Conservation (phyloP, 2,329 filamentous ascomycete species). For the Catunica adiposa region DNA sequence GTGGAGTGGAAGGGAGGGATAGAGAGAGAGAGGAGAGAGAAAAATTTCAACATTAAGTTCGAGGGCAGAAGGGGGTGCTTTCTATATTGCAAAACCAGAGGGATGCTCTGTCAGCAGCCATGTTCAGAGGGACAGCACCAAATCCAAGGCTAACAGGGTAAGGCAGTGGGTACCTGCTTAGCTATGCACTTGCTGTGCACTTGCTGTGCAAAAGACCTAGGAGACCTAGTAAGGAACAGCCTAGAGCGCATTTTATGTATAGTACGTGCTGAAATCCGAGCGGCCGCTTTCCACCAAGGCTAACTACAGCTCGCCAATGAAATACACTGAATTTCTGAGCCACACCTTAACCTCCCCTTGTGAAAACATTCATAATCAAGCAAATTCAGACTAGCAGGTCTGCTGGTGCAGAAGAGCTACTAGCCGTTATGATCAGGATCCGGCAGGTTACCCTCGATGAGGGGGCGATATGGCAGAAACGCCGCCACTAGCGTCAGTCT, state of each 20-base stretch:
- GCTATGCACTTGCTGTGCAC: not conserved
- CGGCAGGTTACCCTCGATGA: too few species aligned
- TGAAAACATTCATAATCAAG: too few species aligned
- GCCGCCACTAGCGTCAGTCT: not conserved
- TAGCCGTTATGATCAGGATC: too few species aligned
- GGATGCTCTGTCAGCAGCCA: too few species aligned
- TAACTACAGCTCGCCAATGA: not conserved
- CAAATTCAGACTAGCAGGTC: too few species aligned
- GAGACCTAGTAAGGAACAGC: too few species aligned
- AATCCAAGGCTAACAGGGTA: not conserved
- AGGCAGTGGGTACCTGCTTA: not conserved
- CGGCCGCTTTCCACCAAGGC: not conserved
- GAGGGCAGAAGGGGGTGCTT: not conserved
- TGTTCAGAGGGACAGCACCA: not conserved
- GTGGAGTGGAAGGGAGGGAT: slow-evolving; percentile 19
- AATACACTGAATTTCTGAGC: not conserved
- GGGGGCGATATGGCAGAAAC: too few species aligned
- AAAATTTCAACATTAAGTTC: slow-evolving; percentile 16
- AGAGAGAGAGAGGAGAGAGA: slow-evolving; percentile 18
- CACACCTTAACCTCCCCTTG: too few species aligned
- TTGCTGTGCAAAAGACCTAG: not conserved
- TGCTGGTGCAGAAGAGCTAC: too few species aligned
- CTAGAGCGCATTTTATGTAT: too few species aligned
- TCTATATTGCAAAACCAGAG: not conserved
- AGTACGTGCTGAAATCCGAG: not conserved